Conservation (phyloP, 768 basidiomycete genomes). For the Kwoniella botswanensis region DNA sequence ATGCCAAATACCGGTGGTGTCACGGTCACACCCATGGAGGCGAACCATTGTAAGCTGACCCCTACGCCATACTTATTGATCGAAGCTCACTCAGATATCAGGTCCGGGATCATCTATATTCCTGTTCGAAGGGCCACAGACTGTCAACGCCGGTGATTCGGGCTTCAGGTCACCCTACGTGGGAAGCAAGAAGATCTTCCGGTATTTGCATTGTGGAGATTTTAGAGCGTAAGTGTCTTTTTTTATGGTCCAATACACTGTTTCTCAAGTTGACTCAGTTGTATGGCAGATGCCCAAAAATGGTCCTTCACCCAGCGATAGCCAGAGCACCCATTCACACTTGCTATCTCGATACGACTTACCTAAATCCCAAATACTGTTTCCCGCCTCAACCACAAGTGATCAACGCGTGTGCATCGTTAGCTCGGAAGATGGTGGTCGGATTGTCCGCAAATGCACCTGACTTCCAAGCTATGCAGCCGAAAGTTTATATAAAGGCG, state of each 20-base stretch:
- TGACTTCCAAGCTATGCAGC: slow-evolving; percentile 27
- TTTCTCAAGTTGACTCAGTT: background rate
- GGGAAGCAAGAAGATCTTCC: slow-evolving; percentile 72
- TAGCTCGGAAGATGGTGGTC: slow-evolving; percentile 68
- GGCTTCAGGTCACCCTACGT: slow-evolving; percentile 72
- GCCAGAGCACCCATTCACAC: slow-evolving; percentile 80
- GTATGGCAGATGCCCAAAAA: slow-evolving; percentile 73
- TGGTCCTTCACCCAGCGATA: slow-evolving; percentile 82
- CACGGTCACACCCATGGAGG: slow-evolving; percentile 89
- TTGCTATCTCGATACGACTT: slow-evolving; percentile 95
- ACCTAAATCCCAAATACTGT: slow-evolving; percentile 89
- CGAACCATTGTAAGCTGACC: slow-evolving; percentile 83
- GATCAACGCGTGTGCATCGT: slow-evolving; percentile 85
- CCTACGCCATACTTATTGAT: background rate
- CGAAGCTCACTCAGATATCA: slow-evolving; percentile 20
- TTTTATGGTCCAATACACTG: no score
- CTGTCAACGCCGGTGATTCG: slow-evolving; percentile 84
- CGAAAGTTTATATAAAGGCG: slow-evolving; percentile 26
- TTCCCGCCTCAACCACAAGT: slow-evolving; percentile 96
- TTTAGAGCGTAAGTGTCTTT: slow-evolving; percentile 53
- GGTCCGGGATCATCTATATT: slow-evolving; percentile 91
- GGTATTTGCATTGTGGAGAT: slow-evolving; percentile 93
- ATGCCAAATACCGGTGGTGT: slow-evolving; percentile 86
- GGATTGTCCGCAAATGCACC: slow-evolving; percentile 45
- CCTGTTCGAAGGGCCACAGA: slow-evolving; percentile 90